Conservation (phyloP, 371 early-diverging fungal genomes). For the Lichtheimia ornata region DNA sequence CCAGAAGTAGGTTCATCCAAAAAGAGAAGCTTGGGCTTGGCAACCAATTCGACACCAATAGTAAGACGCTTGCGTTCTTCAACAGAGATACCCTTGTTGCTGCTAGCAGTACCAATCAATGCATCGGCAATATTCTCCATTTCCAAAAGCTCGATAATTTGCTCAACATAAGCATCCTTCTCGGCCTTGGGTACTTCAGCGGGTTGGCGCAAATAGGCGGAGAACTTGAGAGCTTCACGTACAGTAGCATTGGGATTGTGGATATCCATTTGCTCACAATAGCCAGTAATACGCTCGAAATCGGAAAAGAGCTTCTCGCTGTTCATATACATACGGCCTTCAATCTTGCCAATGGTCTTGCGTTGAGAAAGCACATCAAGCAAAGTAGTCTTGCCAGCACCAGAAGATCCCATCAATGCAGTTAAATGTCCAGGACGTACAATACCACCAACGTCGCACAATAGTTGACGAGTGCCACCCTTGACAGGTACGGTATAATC, state of each 20-base stretch:
- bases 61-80: constrained; percentile 71
- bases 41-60: constrained; percentile 74
- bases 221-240: constrained; percentile 75
- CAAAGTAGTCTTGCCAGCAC: constrained; percentile 90
- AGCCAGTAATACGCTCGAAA: constrained; percentile 77
- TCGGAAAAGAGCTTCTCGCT: constrained; percentile 52
- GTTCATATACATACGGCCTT: constrained; percentile 75
- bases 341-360: constrained; percentile 76
- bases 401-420: constrained; percentile 86
- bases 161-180: constrained; percentile 70
- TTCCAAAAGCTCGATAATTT: constrained; percentile 67
- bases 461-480: constrained; percentile 53
- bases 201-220: constrained; percentile 71
- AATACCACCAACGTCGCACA: constrained; percentile 57
- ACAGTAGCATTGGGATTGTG: constrained; percentile 66
- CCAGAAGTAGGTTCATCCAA: constrained; percentile 90
- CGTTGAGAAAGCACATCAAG: constrained; percentile 82
- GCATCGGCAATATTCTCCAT: constrained; percentile 66
- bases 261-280: constrained; percentile 84
- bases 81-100: constrained; percentile 63
- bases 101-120: constrained; percentile 60
- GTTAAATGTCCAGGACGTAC: constrained; percentile 65
- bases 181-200: constrained; percentile 60
- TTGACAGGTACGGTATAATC: constrained; percentile 62
- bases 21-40: constrained; percentile 77